These are phyloP conservation scores for Coniella lustricola DNA, from an alignment of 2,329 filamentous ascomycete species.

Conservation along the genomic window DNA sequence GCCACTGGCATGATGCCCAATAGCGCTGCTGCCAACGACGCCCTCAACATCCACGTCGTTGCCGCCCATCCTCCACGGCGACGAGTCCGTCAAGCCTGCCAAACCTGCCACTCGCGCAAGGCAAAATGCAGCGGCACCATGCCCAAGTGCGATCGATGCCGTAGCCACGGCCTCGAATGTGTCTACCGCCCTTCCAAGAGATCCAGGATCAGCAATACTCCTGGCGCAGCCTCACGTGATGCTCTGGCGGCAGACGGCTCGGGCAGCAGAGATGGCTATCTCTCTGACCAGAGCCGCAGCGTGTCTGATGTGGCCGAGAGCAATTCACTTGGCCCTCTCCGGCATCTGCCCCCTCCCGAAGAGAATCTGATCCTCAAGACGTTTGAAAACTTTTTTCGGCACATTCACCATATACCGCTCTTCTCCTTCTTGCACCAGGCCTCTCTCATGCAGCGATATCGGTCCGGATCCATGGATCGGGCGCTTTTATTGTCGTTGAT, in stretches of 20 bases:
- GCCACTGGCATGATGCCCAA: constrained; percentile 10
- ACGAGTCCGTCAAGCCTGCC: constrained; percentile 49
- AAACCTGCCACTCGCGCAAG: constrained; percentile 52
- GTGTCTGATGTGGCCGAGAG: constrained; percentile 22
- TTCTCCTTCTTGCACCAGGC: constrained; percentile 53
- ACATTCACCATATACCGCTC: constrained; percentile 52
- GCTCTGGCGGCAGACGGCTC: constrained; percentile 19
- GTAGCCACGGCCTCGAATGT: constrained; percentile 47
- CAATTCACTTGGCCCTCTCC: constrained; percentile 12
- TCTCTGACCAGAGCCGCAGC: constrained; percentile 25
- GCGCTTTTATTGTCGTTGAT: constrained; percentile 47
- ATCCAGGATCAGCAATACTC: constrained; percentile 18
- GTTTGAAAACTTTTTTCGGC: constrained; percentile 51
- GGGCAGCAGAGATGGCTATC: constrained; percentile 26
- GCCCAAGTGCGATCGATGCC: constrained; percentile 46
- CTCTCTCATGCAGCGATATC: constrained; percentile 53
- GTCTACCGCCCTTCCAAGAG: constrained; percentile 46
- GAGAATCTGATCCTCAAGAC: constrained; percentile 44
- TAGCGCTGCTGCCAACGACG: constrained; percentile 20
- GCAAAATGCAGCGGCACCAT: constrained; percentile 52
- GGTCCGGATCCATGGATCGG: constrained; percentile 48
- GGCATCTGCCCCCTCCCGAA: constrained; percentile 27
- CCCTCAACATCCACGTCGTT: constrained; percentile 31
- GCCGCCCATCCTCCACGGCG: constrained; percentile 42
- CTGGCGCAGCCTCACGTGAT: constrained; percentile 21